These are phyloP conservation scores for Fusarium staphyleae DNA, from an alignment of 2,329 filamentous ascomycete species.

Conservation along the genomic window DNA sequence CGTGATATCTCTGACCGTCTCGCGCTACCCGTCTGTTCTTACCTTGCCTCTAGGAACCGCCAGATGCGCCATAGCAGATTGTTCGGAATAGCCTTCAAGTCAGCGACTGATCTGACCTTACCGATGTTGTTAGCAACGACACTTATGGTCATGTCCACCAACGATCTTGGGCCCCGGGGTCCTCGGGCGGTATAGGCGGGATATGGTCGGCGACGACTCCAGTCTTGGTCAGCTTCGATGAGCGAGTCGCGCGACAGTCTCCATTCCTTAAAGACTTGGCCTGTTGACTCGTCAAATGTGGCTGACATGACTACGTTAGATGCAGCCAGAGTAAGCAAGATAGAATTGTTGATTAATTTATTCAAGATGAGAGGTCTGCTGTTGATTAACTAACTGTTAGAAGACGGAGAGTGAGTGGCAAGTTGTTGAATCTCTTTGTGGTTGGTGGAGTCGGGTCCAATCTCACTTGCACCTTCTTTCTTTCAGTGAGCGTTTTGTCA, in stretches of 20 bases:
- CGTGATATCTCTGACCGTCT: neutral
- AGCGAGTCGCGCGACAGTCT: conserved; percentile 42
- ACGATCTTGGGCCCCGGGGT: conserved; percentile 46
- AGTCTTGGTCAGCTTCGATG: conserved; percentile 40
- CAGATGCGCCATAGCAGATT: conserved; percentile 49
- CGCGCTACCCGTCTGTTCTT: conserved; percentile 21
- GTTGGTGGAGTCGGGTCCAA: conserved; percentile 8
- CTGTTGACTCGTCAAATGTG: conserved; percentile 47
- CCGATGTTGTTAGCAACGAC: conserved; percentile 50
- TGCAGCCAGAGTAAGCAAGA: neutral
- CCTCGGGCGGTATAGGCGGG: conserved; percentile 39
- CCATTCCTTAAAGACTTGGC: conserved; percentile 50
- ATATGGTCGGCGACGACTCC: conserved; percentile 46
- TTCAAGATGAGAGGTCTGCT: neutral
- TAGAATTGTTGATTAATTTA: neutral
- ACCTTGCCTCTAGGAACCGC: conserved; percentile 52
- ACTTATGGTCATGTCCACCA: conserved; percentile 50
- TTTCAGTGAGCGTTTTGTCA: neutral
- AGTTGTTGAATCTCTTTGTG: conserved; percentile 6
- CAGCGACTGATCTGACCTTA: conserved; percentile 42
- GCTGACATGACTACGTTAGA: neutral
- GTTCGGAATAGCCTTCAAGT: conserved; percentile 47
- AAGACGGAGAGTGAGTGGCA: conserved; percentile 13
- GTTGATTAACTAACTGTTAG: neutral
- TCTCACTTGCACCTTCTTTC: conserved; percentile 8